Base-by-base conservation (phyloP, 192 early-diverging fungal species). In the Geosiphon pyriformis region DNA sequence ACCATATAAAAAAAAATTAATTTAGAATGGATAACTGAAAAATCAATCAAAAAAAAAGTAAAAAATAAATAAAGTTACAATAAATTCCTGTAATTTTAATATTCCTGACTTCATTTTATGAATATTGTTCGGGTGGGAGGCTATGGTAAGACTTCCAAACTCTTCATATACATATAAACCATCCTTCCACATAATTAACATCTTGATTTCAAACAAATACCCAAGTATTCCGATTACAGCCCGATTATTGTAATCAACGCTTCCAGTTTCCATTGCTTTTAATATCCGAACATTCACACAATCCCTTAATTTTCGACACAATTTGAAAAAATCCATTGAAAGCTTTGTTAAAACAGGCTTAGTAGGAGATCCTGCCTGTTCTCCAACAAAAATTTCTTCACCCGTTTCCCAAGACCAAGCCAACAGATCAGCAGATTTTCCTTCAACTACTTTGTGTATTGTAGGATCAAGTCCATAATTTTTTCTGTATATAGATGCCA, bases 131-230 rank as follows among this genome's bases (percentile, higher is more conserved):
- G 4, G 7, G 15, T 31, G 2, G 6, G 61, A 63, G 31, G 61
- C 47, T n/a, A 63, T 51, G 15, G 27, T 63, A 4, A 65, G 49
- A 33, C 30, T 34, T 54, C 63, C 33, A 65, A 22, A 65, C 35
- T 65, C 63, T 22, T 65, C 32, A 25, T 54, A 65, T 26, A 65
- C 22, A 17, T 65, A 65, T 37, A 65, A 3, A 4, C 63, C 51
- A 65, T 65, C 63, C 20, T 65, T 65, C 22, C 63, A 65, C 50
- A 65, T 65, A 2, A 65, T 53, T 6, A 65, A 7, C 50, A 65
- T 65, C 22, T 53, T 53, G 1, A 65, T 54, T 22, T 65, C 63
- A 2, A 54, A 65, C 12, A 53, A 29, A 22, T 54, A 53, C 4
- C 22, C 50, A 0, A 65, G 35, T 35, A 65, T 53, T 53, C 51